Evolutionary conservation across 331 rosid species (phyloP).

Genomic region (Saraca asoca): DNA sequence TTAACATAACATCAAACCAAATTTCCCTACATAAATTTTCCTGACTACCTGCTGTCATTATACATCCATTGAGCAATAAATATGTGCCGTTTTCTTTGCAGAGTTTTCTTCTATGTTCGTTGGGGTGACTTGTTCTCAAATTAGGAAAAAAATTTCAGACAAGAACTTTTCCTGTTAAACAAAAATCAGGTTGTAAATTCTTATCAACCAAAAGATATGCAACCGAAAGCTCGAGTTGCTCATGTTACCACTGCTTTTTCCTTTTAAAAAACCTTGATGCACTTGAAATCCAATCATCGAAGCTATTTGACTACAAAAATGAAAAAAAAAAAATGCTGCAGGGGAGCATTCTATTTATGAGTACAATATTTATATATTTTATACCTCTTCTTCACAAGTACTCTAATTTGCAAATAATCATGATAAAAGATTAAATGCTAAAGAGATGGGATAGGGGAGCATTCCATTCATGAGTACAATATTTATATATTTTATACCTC

Average conservation of each 20-base stretch:
- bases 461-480: too few relatives aligned
- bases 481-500: too few relatives aligned
- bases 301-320: background rate
- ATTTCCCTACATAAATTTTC: constrained; percentile 33
- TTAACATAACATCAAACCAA: constrained; percentile 19
- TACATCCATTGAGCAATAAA: constrained; percentile 24
- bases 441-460: background rate
- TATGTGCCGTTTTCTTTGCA: constrained; percentile 26
- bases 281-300: background rate
- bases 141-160: constrained; percentile 34
- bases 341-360: background rate
- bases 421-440: too few relatives aligned
- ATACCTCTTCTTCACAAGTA: too few relatives aligned
- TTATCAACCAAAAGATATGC: constrained; percentile 11
- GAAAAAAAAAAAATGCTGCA: background rate
- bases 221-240: background rate
- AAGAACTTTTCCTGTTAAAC: background rate
- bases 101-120: constrained; percentile 30
- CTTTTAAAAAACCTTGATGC: background rate
- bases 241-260: background rate
- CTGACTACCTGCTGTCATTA: constrained; percentile 27
- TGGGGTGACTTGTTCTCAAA: constrained; percentile 34
- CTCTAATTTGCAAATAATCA: too few relatives aligned
- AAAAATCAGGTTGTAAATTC: background rate
- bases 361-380: too few relatives aligned